These are phyloP conservation scores for Cardamine chenopodiifolia DNA, from an alignment of 345 rosid genomes.

Conservation along the genomic window DNA sequence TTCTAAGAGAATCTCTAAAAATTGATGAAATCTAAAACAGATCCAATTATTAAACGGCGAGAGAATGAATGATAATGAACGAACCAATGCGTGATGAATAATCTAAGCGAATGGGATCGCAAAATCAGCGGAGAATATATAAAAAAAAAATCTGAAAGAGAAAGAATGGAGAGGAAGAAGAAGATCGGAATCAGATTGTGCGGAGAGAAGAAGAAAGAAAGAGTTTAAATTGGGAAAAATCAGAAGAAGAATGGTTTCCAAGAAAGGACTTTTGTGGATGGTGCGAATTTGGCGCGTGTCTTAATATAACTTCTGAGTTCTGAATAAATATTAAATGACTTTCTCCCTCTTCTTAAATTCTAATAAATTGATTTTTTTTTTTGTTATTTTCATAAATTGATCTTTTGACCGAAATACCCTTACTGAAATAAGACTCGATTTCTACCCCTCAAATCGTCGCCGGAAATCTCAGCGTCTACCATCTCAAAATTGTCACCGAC, in stretches of 20 bases:
- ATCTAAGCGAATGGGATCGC: slow-evolving; percentile 30
- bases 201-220: neutral
- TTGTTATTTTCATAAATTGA: no score
- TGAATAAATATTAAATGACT: neutral
- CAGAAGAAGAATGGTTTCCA: neutral
- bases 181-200: neutral
- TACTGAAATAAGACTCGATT: no score
- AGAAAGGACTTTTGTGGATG: neutral
- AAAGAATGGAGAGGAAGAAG: neutral
- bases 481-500: no score
- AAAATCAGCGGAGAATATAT: neutral
- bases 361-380: no score
- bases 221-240: neutral
- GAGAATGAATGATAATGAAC: neutral
- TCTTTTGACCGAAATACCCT: no score
- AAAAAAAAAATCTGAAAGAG: neutral
- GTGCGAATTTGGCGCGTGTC: slow-evolving; percentile 37
- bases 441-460: no score
- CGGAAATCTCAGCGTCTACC: no score
- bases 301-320: slow-evolving; percentile 17
- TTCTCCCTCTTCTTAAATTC: neutral
- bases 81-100: slow-evolving; percentile 7
- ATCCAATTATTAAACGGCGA: slow-evolving; percentile 12
- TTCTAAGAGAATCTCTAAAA: neutral
- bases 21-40: slow-evolving; percentile 22